Evolutionary conservation across 2,329 filamentous ascomycete genomes (phyloP), one percentile per base, ranked within the genome.

Genomic region (Geosmithia flava): DNA sequence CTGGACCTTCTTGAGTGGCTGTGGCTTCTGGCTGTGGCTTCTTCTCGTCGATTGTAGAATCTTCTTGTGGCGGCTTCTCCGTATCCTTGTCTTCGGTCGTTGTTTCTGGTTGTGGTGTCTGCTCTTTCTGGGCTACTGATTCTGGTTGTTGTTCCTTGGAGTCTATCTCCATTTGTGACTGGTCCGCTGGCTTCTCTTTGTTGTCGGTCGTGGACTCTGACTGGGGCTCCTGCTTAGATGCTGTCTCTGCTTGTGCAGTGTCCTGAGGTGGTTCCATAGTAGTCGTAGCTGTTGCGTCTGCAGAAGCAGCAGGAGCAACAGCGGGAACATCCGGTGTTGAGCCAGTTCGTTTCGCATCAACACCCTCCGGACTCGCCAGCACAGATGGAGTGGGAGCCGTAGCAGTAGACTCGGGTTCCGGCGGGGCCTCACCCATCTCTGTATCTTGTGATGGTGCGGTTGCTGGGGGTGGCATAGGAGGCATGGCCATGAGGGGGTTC

Each of bases 301-400:
- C 5, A 37, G 33, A 11, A 37, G 33, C 5, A 37, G 5, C 33
- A 13, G 33, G 11, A 7, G 6, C 33, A 37, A 11, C 6, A 37
- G 33, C 11, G 15, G 33, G 33, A 37, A 37, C 6, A 37, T 13
- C 33, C 15, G 47, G 16, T 33, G 45, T 17, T 13, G 46, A 23
- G 23, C 46, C 27, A 5, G 29, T 43, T 13, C 19, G 48, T n/a
- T 47, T 23, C 7, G 33, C 20, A 45, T 49, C 53, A 46, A 66
- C 56, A 10, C 58, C 58, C 20, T 58, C 55, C 2, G 66, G 66
- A 13, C 63, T 62, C 8, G 62, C 65, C 29, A 69, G 62, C 2
- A 63, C 52, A 1, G 67, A 67, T 3, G 63, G 61, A 13, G 64
- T 66, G 4, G 69, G 58, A 20, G n/a, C 57, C 56, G 15, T 55